A percentile compares a stretch with the other conserved stretches of the same genome.
Conservation (phyloP, 177 flowering plant species). For the Vitis hybrid region DNA sequence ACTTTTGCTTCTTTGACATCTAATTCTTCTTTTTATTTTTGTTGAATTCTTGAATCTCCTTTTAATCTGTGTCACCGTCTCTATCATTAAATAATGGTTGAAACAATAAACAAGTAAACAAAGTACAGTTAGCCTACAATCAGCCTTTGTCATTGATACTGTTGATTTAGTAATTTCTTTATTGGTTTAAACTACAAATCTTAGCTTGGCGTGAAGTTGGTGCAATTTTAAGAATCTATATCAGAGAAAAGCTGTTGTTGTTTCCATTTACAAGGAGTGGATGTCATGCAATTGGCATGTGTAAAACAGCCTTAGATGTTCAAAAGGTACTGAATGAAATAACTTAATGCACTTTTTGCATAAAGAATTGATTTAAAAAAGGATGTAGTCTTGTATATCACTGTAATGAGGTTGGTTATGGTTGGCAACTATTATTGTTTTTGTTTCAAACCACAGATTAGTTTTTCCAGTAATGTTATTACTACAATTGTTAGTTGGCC, state of each 20-base stretch:
- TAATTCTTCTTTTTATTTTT: conserved; percentile 3
- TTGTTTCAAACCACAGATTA: conserved; percentile 34
- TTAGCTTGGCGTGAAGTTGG: conserved; percentile 8
- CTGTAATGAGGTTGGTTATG: conserved; percentile 7
- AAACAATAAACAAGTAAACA: background rate
- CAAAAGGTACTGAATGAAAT: background rate
- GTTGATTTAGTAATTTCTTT: background rate
- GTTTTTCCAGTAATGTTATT: conserved; percentile 31
- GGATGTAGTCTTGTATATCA: conserved; percentile 4
- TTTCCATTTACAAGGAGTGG: conserved; percentile 15
- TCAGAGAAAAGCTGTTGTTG: conserved; percentile 25
- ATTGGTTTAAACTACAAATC: background rate
- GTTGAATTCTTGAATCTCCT: conserved; percentile 1
- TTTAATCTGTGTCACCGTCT: conserved; percentile 1
- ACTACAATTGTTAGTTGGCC: conserved; percentile 14
- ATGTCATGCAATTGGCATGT: conserved; percentile 8
- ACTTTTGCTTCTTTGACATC: conserved; percentile 3
- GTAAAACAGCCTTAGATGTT: conserved; percentile 22
- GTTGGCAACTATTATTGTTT: conserved; percentile 29
- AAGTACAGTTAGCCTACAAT: background rate
- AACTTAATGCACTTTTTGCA: background rate
- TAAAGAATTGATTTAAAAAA: background rate
- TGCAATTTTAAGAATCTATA: conserved; percentile 7
- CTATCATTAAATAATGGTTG: background rate
- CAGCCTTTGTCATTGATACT: conserved; percentile 1